Percentiles rank a stretch among this genome's conserved stretches.
Evolutionary conservation across 768 basidiomycete genomes (phyloP).

Genomic region (Suillus subaureus): DNA sequence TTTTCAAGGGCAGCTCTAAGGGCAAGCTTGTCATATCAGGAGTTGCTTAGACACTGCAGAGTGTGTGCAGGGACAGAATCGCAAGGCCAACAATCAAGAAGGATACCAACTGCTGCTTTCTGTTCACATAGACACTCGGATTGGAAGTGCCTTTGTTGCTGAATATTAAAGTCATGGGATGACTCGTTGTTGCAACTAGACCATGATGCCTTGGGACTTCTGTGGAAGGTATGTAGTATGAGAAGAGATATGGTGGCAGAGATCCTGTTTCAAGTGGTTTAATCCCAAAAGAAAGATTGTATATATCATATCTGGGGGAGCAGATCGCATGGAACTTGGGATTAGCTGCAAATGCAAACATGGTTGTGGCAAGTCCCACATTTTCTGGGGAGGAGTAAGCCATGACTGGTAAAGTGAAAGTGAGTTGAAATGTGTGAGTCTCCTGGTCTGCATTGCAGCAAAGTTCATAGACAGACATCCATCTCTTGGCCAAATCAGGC

Average conservation of each 20-base stretch:
- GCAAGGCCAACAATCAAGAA: constrained; percentile 20
- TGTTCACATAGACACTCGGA: neutral
- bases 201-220: constrained; percentile 11
- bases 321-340: constrained; percentile 10
- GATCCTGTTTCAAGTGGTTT: neutral
- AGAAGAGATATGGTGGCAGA: neutral
- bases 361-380: constrained; percentile 22
- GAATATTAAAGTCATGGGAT: neutral
- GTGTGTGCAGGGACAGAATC: neutral
- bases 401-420: constrained; percentile 34
- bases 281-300: constrained; percentile 12
- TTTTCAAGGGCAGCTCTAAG: constrained; percentile 1
- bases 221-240: constrained; percentile 1
- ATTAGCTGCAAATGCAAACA: constrained; percentile 31
- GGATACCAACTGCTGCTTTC: neutral
- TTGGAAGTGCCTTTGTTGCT: neutral
- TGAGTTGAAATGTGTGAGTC: constrained; percentile 19
- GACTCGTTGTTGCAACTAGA: neutral
- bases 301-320: constrained; percentile 13
- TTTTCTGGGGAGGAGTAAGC: constrained; percentile 23
- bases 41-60: neutral
- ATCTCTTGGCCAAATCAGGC: constrained; percentile 20
- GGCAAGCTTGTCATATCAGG: constrained; percentile 4
- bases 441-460: constrained; percentile 14
- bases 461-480: constrained; percentile 27